Conservation (phyloP, 352 stramenopile species). For the Phytophthora sansomeana region DNA sequence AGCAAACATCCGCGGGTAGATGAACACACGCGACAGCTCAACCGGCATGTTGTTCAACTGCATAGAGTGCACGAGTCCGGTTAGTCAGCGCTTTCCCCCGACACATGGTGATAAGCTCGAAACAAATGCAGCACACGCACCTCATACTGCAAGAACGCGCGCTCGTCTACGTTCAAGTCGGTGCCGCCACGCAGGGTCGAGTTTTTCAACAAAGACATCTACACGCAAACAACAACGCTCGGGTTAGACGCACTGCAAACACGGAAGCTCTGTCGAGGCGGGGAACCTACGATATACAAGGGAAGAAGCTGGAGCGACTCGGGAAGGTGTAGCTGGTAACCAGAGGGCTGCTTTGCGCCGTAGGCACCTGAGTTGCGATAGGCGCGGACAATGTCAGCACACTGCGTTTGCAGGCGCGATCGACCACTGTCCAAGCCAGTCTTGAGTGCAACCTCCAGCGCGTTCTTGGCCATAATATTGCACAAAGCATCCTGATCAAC, state of each 20-base stretch:
- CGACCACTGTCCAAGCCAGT: conserved; percentile 95
- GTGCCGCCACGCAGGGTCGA: conserved; percentile 96
- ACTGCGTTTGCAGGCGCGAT: conserved; percentile 92
- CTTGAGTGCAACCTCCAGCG: conserved; percentile 95
- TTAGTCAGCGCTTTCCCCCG: conserved; percentile 14
- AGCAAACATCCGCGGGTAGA: conserved; percentile 98
- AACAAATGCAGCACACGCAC: conserved; percentile 31
- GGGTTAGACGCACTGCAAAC: conserved; percentile 15
- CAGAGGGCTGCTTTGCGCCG: conserved; percentile 70
- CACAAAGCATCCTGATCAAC: conserved; percentile 94
- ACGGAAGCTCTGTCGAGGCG: conserved; percentile 1
- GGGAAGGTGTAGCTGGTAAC: conserved; percentile 86
- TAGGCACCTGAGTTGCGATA: conserved; percentile 87
- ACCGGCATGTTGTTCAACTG: conserved; percentile 95
- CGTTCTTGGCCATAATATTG: conserved; percentile 96
- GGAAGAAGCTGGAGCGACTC: conserved; percentile 95
- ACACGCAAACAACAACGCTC: conserved; percentile 20
- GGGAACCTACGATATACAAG: conserved; percentile 91
- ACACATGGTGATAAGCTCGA: conserved; percentile 2
- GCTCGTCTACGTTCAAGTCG: conserved; percentile 97
- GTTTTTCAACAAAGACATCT: conserved; percentile 99
- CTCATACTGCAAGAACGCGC: conserved; percentile 93
- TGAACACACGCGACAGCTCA: conserved; percentile 91
- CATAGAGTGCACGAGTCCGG: conserved; percentile 14
- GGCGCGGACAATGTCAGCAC: conserved; percentile 94